phyloP scores from a whole-genome alignment of 2,329 filamentous ascomycete genomes.

The Colletotrichum musae region DNA sequence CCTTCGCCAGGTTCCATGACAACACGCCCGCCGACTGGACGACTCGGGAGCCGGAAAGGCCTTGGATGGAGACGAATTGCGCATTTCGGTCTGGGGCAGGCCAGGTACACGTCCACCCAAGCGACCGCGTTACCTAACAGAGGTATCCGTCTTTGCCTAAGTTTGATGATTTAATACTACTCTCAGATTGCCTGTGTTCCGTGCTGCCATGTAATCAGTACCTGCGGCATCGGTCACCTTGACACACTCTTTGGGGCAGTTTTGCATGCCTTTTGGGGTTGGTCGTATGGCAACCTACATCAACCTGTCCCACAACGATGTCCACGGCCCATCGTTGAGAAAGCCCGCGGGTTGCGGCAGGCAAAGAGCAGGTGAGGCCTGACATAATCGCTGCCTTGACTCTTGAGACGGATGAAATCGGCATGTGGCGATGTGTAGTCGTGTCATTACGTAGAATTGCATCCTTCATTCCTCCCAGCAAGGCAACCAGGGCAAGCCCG shows the following conservation, averaged over 20 bases:
- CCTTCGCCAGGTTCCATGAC: background rate
- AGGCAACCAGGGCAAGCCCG: background rate
- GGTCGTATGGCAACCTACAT: background rate
- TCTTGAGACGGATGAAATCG: conserved; percentile 25
- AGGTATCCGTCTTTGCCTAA: conserved; percentile 26
- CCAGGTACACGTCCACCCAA: conserved; percentile 30
- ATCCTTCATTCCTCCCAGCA: conserved; percentile 12
- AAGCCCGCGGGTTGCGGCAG: conserved; percentile 24
- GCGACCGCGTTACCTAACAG: conserved; percentile 30
- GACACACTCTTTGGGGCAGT: conserved; percentile 6
- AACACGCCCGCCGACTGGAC: conserved; percentile 27
- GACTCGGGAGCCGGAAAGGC: conserved; percentile 33
- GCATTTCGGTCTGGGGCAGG: conserved; percentile 34
- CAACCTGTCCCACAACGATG: conserved; percentile 7
- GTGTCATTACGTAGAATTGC: conserved; percentile 39
- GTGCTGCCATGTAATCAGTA: conserved; percentile 22
- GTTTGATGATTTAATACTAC: conserved; percentile 20
- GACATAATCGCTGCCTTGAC: conserved; percentile 19
- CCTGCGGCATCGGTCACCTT: background rate
- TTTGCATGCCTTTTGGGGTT: background rate
- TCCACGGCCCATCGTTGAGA: conserved; percentile 24
- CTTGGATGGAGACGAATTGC: conserved; percentile 23
- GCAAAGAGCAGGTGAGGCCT: background rate
- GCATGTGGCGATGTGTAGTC: conserved; percentile 36
- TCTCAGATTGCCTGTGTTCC: conserved; percentile 11